phyloP scores from a whole-genome alignment of 345 rosid species.

The Hibiscus syriacus region DNA sequence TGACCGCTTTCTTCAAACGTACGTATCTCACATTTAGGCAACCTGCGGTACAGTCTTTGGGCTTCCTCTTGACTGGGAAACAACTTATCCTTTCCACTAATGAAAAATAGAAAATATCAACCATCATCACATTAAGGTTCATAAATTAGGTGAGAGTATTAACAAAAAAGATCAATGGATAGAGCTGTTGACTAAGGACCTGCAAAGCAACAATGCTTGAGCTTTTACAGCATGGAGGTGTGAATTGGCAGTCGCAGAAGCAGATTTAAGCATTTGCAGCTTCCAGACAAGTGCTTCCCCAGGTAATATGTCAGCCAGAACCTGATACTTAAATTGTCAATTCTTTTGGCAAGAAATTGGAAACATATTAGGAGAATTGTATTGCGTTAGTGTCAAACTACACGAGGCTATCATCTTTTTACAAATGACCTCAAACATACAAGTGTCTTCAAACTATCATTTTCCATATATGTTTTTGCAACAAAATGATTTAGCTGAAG shows the following conservation, averaged over 20 bases:
- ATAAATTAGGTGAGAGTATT: not conserved
- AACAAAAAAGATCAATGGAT: not conserved
- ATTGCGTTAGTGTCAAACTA: slow-evolving; percentile 46
- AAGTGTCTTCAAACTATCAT: not conserved
- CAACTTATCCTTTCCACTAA: slow-evolving; percentile 72
- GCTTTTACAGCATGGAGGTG: slow-evolving; percentile 48
- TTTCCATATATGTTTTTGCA: not conserved
- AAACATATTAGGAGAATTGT: too few relatives aligned
- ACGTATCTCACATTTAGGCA: slow-evolving; percentile 50
- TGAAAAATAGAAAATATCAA: not conserved
- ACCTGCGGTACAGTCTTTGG: slow-evolving; percentile 35
- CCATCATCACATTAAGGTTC: not conserved
- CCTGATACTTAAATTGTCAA: slow-evolving; percentile 28
- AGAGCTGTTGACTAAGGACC: slow-evolving; percentile 24
- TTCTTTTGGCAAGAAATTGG: slow-evolving; percentile 5
- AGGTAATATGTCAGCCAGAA: slow-evolving; percentile 43
- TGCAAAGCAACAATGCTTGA: slow-evolving; percentile 51
- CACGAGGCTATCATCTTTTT: slow-evolving; percentile 45
- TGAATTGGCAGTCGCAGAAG: slow-evolving; percentile 53
- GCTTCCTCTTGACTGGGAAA: slow-evolving; percentile 69
- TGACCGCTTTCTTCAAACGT: slow-evolving; percentile 53
- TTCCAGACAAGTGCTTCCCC: slow-evolving; percentile 76
- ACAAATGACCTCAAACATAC: slow-evolving; percentile 8
- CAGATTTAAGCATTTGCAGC: slow-evolving; percentile 54
- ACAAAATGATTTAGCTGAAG: not conserved